Conservation (phyloP, 169 alveolate genomes). For the Plasmodium falciparum region DNA sequence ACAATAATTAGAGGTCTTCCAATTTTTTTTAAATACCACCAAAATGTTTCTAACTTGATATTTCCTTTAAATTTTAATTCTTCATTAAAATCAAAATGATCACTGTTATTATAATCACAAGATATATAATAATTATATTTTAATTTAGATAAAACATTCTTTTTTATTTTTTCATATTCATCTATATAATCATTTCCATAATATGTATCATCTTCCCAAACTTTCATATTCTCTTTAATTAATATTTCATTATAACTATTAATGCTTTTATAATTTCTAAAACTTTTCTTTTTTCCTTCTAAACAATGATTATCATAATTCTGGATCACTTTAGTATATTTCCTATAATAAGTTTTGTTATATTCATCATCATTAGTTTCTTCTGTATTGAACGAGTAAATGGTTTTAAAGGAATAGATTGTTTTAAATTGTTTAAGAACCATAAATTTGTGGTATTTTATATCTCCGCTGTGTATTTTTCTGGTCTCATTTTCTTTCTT, state of each 20-base stretch:
- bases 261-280: slow-evolving; percentile 3
- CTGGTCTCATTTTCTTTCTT: not conserved
- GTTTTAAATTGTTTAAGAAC: slow-evolving; percentile 24
- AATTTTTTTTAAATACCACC: slow-evolving; percentile 51
- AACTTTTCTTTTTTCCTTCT: not conserved
- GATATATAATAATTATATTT: slow-evolving; percentile 20
- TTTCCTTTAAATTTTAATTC: slow-evolving; percentile 49
- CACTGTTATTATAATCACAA: not conserved
- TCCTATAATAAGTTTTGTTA: not conserved
- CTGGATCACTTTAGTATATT: slow-evolving; percentile 11
- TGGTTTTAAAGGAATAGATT: not conserved
- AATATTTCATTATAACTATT: slow-evolving; percentile 16
- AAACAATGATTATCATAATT: slow-evolving; percentile 14
- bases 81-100: not conserved
- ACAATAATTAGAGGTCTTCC: slow-evolving; percentile 19
- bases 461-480: not conserved
- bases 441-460: slow-evolving; percentile 30
- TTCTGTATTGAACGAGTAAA: not conserved
- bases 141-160: slow-evolving; percentile 2
- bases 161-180: slow-evolving; percentile 40
- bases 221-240: not conserved
- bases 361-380: too few relatives aligned
- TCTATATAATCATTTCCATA: not conserved
- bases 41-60: slow-evolving; percentile 44
- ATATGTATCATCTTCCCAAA: not conserved